Evolutionary conservation across 1,139 yeast genomes (phyloP).

Genomic region (Protomyces inouyei): DNA sequence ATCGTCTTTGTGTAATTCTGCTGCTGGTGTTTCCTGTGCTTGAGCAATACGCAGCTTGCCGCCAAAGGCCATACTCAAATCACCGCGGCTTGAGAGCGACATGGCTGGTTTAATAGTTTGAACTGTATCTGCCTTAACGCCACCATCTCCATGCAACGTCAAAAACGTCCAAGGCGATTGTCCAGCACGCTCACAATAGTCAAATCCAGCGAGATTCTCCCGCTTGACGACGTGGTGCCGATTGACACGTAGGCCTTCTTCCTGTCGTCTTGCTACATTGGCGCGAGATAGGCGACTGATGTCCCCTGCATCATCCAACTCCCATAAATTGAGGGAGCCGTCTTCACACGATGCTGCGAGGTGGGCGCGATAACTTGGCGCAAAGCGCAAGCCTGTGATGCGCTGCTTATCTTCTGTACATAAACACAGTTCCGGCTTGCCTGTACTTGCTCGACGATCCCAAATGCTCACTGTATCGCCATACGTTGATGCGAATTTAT

Average conservation of each 20-base stretch:
- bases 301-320: not conserved
- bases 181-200: not conserved
- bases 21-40: not conserved
- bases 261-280: not conserved
- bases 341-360: constrained; percentile 4
- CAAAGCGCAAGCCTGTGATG: constrained; percentile 72
- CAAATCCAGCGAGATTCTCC: not conserved
- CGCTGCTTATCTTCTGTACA: constrained; percentile 82
- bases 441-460: constrained; percentile 63
- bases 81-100: not conserved
- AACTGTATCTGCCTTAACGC: not conserved
- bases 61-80: not conserved
- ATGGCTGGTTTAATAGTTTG: not conserved
- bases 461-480: constrained; percentile 58
- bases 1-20: not conserved
- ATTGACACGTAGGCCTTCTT: not conserved
- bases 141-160: not conserved
- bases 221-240: not conserved
- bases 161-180: not conserved
- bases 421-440: constrained; percentile 74
- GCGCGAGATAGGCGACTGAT: not conserved
- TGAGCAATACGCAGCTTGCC: not conserved
- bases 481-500: constrained; percentile 58
- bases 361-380: constrained; percentile 35
- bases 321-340: constrained; percentile 11